Base-by-base conservation (phyloP, 1,139 yeast genomes). In the Meyerozyma carpophila region DNA sequence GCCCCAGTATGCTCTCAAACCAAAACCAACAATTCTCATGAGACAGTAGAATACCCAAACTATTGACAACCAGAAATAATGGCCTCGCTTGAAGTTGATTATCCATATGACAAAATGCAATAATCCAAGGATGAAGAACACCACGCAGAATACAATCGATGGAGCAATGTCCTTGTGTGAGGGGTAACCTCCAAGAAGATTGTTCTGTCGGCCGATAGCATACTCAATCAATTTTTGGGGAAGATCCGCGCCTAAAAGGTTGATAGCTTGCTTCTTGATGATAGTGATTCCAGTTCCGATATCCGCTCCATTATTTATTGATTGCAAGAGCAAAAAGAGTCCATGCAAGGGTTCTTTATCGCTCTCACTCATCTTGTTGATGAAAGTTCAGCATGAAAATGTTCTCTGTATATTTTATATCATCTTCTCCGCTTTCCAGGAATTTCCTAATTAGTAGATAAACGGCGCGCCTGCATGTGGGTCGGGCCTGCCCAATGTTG, bases 111-210 rank as follows among this genome's bases (percentile, higher is more conserved):
- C 31, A 7, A 61, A 44, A 45, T 70, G 75, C 2, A 55, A 13
- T 9, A 68, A 3, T 44, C 55, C 48, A 1, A 68, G 39, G 2
- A 68, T 32, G 1, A 50, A 62, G 47, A 66, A 70, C 2, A 60
- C 51, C 2, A 53, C 68, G 1, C 63, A 56, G 51, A 69, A 69
- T 6, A 66, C 54, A 9, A 59, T 54, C 37, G 60, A 55, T 1
- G 75, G 73, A 1, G 58, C 67, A 4, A 57, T 39, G 47, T 70
- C 75, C 5, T 41, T 42, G 6, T 44, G 13, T 6, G 45, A 39
- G 1, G 76, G 75, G 48, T 69, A 70, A 20, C 52, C 58, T 3
- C 75, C 76, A 53, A 67, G 68, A 36, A 70, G 50, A 44, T 63
- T 60, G 46, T 53, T 55, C 43, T 63, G 70, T 32, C 53, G 42